Base-by-base conservation (phyloP, 1,284 basidiomycete genomes). In the Pascua guehoae region DNA sequence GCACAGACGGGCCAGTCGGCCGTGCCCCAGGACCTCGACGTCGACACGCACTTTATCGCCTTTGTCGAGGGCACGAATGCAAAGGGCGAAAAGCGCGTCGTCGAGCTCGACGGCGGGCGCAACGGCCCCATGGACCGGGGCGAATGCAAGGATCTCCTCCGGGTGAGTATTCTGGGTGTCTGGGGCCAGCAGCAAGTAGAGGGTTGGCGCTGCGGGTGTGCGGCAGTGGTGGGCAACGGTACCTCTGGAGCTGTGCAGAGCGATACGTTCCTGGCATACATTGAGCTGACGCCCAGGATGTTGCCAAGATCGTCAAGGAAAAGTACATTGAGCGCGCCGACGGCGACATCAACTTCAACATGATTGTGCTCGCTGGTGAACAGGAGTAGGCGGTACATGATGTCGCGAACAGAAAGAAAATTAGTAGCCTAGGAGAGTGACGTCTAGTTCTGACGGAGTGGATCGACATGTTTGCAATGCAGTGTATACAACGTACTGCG, bases 1-100 rank as follows among this genome's bases (percentile, higher is more conserved):
- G 88, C 89, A 0, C 79, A 81, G 1, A 70, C 81, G 0, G 89
- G 89, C 12, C 89, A 93, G 74, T 85, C 84, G 4, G 79, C 81
- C 0, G 81, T 76, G 5, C 78, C 79, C 8, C 66, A 77, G 42
- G 71, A 73, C 17, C 62, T 72, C 4, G 80, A 88, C 49, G 88
- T 87, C 1, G 82, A 90, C 65, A 80, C 89, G 16, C 91, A 94
- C 76, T 94, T 92, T 67, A 88, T 88, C 5, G 86, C 87, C 65
- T 95, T 94, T 68, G 83, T 94, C 42, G 81, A 82, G 63, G 87
- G 86, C 0, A 62, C 69, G 47, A 73, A 66, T 47, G 65, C 58
- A 43, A 63, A 73, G 9, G 70, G 77, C 53, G 67, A 76, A 54
- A 65, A 73, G 73, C 81, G 86, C 41, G 75, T 94, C 7, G 78